These are phyloP conservation scores for Digitaria exilis DNA, from an alignment of 202 grass and related monocot genomes.

Conservation along the genomic window DNA sequence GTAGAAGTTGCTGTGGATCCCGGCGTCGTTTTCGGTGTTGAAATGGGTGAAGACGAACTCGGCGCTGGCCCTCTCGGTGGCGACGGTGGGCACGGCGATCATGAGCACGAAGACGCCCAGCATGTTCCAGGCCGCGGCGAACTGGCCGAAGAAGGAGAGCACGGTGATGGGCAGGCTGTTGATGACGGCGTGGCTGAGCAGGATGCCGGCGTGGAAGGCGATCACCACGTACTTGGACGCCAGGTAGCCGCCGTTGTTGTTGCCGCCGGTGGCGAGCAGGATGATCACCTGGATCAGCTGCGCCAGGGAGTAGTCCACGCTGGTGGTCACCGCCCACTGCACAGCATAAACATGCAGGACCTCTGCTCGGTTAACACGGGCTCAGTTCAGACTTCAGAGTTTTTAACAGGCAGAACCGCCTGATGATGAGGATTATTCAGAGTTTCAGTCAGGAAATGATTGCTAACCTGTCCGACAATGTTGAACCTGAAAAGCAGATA, in stretches of 20 bases:
- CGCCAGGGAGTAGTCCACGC: slow-evolving; percentile 87
- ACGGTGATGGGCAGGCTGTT: slow-evolving; percentile 83
- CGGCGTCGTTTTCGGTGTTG: slow-evolving; percentile 76
- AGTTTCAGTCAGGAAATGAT: background rate
- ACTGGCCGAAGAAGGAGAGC: slow-evolving; percentile 88
- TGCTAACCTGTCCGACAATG: slow-evolving; percentile 89
- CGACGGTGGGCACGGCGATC: slow-evolving; percentile 81
- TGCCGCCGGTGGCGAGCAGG: slow-evolving; percentile 76
- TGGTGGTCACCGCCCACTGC: slow-evolving; percentile 96
- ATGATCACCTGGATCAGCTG: slow-evolving; percentile 94
- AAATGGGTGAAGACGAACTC: slow-evolving; percentile 95
- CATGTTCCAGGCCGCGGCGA: slow-evolving; percentile 91
- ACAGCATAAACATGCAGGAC: background rate
- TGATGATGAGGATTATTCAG: background rate
- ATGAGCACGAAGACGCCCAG: slow-evolving; percentile 88
- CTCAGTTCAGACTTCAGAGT: background rate
- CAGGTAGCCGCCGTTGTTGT: slow-evolving; percentile 75
- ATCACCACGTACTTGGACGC: slow-evolving; percentile 94
- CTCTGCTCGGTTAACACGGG: background rate
- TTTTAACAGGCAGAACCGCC: background rate
- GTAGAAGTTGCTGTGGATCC: slow-evolving; percentile 83
- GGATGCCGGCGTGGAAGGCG: slow-evolving; percentile 75
- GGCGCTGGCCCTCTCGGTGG: slow-evolving; percentile 84
- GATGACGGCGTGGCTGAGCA: slow-evolving; percentile 81
- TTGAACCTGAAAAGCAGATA: slow-evolving; percentile 77